These are phyloP conservation scores for Dothistroma pini DNA, from an alignment of 2,329 filamentous ascomycete species.

Conservation along the genomic window DNA sequence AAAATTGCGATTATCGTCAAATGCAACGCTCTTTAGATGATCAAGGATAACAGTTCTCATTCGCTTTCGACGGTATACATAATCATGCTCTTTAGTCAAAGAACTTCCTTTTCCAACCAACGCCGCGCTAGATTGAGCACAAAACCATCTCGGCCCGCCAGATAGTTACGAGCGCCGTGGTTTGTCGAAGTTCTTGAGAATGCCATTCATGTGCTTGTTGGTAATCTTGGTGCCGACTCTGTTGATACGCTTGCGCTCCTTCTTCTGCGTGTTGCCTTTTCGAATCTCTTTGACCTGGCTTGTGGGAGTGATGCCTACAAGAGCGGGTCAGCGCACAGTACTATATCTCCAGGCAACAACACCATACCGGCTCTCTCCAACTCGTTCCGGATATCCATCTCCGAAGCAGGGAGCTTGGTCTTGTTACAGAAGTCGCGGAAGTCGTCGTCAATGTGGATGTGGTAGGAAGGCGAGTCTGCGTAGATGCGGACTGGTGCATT, in stretches of 20 bases:
- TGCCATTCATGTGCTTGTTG: conserved; percentile 79
- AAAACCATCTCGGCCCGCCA: no score
- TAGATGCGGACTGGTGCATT: conserved; percentile 81
- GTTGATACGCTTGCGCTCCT: conserved; percentile 72
- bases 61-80: no score
- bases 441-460: conserved; percentile 66
- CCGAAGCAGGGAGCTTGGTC: conserved; percentile 66
- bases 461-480: conserved; percentile 66
- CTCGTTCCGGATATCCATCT: conserved; percentile 72
- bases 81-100: no score
- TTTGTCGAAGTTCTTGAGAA: conserved; percentile 66
- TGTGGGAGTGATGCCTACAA: conserved; percentile 67
- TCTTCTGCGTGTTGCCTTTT: conserved; percentile 47
- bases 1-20: no score
- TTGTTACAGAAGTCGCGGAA: conserved; percentile 82
- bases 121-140: no score
- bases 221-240: conserved; percentile 75
- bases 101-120: no score
- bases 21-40: no score
- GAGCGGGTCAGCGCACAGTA: background rate
- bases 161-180: conserved; percentile 13
- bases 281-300: conserved; percentile 68
- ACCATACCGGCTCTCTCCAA: conserved; percentile 60
- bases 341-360: background rate
- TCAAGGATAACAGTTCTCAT: no score